Base-by-base conservation (phyloP, 2,329 filamentous ascomycete species). In the Ophiostoma himal-ulmi region DNA sequence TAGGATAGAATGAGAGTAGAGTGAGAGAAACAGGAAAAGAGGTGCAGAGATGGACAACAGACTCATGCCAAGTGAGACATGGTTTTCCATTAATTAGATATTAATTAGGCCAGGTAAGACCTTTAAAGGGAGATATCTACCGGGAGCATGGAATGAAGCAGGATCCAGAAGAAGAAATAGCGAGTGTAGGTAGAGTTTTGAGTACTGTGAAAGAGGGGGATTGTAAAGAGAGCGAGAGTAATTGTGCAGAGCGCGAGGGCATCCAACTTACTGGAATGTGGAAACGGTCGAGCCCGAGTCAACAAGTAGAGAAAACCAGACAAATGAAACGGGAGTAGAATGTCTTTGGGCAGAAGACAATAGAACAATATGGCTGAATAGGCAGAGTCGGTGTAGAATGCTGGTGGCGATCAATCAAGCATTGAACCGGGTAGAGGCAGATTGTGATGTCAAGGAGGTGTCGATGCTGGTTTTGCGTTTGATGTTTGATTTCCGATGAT, bases 211-310 rank as follows among this genome's bases (percentile, higher is more conserved):
- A 13, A 3, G 10, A 13, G 3, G 30, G 30, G 30, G 30, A 30
- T 30, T 30, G 30, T 30, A 30, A 30, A 30, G 30, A 30, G 3
- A 30, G 30, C 30, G 30, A 30, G 30, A 30, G 30, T 48, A 17
- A 57, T 57, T 10, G n/a, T 26, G 52, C 7, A 11, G n/a, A 54
- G 14, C 41, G 41, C 48, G 52, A 57, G 52, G 11, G 52, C 22
- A 26, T 48, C n/a, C 52, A 48, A 48, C 44, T 48, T 48, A 48
- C 52, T 66, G 36, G 64, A 66, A 66, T 66, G 64, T 66, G 64
- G 64, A 37, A 66, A 66, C 64, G 64, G 64, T 39, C 62, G 34
- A 37, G 52, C 26, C n/a, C 52, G 52, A 57, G 52, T 57, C 52
- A 17, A 57, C 11, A 57, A 26, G 52, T 57, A 22, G 52, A 57